These are phyloP conservation scores for Hygrocybe punicea DNA, from an alignment of 768 basidiomycete species.

Conservation along the genomic window DNA sequence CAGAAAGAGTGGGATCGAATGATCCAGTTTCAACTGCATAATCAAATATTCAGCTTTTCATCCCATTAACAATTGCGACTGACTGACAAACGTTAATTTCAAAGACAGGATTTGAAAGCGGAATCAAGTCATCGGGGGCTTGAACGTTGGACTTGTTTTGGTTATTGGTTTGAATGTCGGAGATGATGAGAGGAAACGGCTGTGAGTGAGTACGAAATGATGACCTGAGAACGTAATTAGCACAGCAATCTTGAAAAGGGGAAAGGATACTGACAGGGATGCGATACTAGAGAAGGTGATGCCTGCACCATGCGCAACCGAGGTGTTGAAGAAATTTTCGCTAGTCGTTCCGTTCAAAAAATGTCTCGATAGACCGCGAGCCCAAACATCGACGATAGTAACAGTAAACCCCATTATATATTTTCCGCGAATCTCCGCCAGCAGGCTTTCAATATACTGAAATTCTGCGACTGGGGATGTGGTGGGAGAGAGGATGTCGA, in stretches of 20 bases:
- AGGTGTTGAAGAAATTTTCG: constrained; percentile 38
- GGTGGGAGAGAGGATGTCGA: constrained; percentile 22
- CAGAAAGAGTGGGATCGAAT: constrained; percentile 49
- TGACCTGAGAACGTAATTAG: constrained; percentile 12
- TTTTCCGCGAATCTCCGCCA: constrained; percentile 30
- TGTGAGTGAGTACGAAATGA: constrained; percentile 35
- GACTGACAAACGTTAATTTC: constrained; percentile 3
- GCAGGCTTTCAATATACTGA: constrained; percentile 17
- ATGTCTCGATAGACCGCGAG: constrained; percentile 42
- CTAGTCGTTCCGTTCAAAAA: constrained; percentile 48
- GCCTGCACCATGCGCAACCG: constrained; percentile 45
- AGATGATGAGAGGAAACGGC: constrained; percentile 50
- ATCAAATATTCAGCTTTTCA: constrained; percentile 20
- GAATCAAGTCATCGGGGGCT: constrained; percentile 22
- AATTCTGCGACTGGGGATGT: not conserved
- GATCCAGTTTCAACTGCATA: constrained; percentile 46
- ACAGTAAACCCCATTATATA: constrained; percentile 28
- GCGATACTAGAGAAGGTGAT: constrained; percentile 42
- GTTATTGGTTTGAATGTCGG: constrained; percentile 34
- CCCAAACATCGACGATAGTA: constrained; percentile 11
- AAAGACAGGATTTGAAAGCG: constrained; percentile 35
- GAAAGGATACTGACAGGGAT: constrained; percentile 2
- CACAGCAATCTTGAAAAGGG: not conserved
- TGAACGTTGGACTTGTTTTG: constrained; percentile 21
- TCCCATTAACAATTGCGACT: constrained; percentile 10